Base-by-base conservation (phyloP, 352 stramenopile species). In the Hyaloperonospora brassicae region DNA sequence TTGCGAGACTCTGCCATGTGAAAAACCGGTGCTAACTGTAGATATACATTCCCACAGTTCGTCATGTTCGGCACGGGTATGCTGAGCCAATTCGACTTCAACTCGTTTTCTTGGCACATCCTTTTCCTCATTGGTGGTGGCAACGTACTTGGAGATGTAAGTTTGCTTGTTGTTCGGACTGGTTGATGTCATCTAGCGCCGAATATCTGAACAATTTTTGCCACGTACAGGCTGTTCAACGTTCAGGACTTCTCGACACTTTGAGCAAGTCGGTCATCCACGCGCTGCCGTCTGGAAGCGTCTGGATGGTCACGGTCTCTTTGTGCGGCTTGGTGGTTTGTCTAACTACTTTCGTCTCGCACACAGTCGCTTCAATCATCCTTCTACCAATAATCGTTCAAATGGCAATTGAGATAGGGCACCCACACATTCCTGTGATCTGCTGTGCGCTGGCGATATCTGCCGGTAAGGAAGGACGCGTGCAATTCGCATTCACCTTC, bases 51-150 rank as follows among this genome's bases (percentile, higher is more conserved):
- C 36, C 56, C n/a, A 7, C 54, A 93, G 83, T 87, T 88, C 44
- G 70, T 87, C 41, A 87, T 94, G 79, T 95, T 95, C 59, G 84
- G 84, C 40, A 86, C 79, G 5, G 86, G 84, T 23, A 93, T 93
- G 71, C 69, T 95, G 7, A 95, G 81, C 42, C 80, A 96, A 65
- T 93, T 96, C 27, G 89, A 97, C 65, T 96, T 97, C 57, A 96
- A 97, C 57, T 95, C 83, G 44, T 95, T 97, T 53, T 96, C 86
- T 13, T 97, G 89, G 89, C 89, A 97, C 59, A 96, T 95, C 52
- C 68, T 97, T 11, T 97, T 96, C 57, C 61, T 97, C 17, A 94
- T 97, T 27, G 89, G 88, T 8, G 89, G 89, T 27, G 86, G 88
- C 59, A 96, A 96, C 57, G 88, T 97, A 7, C 63, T 97, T 13